A percentile compares a stretch with the other conserved stretches of the same genome.
These are phyloP conservation scores for Cystobasidium pallidum DNA, from an alignment of 1,284 basidiomycete genomes.

Conservation along the genomic window DNA sequence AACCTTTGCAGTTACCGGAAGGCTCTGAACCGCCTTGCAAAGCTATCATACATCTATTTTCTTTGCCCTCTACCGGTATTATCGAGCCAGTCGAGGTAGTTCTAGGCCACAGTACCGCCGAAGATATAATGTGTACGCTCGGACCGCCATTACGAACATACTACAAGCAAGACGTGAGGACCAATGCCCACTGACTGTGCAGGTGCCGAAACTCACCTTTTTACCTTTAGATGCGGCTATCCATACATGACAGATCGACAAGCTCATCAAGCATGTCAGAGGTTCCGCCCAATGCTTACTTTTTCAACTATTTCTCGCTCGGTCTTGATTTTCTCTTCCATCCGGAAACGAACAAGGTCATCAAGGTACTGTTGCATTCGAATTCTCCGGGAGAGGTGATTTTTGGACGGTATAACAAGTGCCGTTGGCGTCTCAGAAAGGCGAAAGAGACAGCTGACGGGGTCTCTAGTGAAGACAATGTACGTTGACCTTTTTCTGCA, in stretches of 20 bases:
- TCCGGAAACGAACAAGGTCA: slow-evolving; percentile 45
- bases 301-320: slow-evolving; percentile 52
- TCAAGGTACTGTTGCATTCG: slow-evolving; percentile 53
- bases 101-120: slow-evolving; percentile 47
- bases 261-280: background rate
- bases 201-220: background rate
- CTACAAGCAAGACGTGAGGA: slow-evolving; percentile 54
- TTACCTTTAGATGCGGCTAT: slow-evolving; percentile 7
- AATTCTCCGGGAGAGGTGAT: slow-evolving; percentile 53
- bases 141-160: slow-evolving; percentile 51
- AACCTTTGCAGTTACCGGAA: background rate
- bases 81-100: slow-evolving; percentile 18
- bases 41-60: background rate
- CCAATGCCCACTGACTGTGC: background rate
- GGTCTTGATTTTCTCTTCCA: slow-evolving; percentile 53
- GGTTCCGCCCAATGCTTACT: slow-evolving; percentile 50
- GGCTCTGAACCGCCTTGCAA: background rate
- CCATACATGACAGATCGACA: slow-evolving; percentile 14
- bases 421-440: slow-evolving; percentile 41
- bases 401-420: slow-evolving; percentile 51
- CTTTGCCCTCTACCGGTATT: background rate
- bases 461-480: slow-evolving; percentile 17
- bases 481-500: background rate
- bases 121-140: slow-evolving; percentile 53
- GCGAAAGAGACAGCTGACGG: background rate